A percentile compares a stretch with the other conserved stretches of the same genome.
Evolutionary conservation across 2,329 filamentous ascomycete species (phyloP).

Genomic region (Colletotrichum godetiae): DNA sequence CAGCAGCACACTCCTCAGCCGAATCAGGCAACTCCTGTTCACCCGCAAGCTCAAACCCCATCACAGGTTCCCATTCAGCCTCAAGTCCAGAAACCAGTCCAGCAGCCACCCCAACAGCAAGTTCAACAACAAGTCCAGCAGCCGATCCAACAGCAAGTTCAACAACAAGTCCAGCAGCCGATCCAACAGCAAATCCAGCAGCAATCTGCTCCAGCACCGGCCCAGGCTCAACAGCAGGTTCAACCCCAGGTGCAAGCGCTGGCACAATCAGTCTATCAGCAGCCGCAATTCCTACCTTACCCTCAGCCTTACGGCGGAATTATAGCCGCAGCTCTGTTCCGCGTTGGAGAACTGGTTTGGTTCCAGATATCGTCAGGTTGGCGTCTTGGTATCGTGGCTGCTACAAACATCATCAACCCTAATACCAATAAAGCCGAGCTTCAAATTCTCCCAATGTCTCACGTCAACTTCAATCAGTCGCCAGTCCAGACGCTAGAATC

Average conservation of each 20-base stretch:
- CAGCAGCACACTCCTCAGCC: constrained; percentile 3
- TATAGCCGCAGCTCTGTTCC: constrained; percentile 51
- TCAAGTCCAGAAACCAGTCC: constrained; percentile 12
- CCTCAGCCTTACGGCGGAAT: constrained; percentile 28
- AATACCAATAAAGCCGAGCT: constrained; percentile 24
- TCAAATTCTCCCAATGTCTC: constrained; percentile 54
- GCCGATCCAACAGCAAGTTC: constrained; percentile 1
- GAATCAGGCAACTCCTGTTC: constrained; percentile 1
- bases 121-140: neutral
- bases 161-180: constrained; percentile 6
- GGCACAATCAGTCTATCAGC: constrained; percentile 21
- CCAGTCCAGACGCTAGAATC: constrained; percentile 52
- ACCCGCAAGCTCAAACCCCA: neutral
- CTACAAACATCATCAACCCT: constrained; percentile 44
- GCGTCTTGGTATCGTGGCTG: constrained; percentile 58
- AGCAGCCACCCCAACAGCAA: constrained; percentile 3
- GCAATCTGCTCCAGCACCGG: constrained; percentile 10
- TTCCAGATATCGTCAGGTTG: constrained; percentile 59
- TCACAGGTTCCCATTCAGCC: neutral
- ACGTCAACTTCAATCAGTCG: constrained; percentile 49
- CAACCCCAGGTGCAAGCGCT: constrained; percentile 22
- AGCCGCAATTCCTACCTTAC: constrained; percentile 28
- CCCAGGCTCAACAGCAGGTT: constrained; percentile 9
- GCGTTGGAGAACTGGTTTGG: constrained; percentile 63
- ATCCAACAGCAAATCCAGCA: neutral